Conservation (phyloP, 2,329 filamentous ascomycete genomes). For the Fusarium irregulare region DNA sequence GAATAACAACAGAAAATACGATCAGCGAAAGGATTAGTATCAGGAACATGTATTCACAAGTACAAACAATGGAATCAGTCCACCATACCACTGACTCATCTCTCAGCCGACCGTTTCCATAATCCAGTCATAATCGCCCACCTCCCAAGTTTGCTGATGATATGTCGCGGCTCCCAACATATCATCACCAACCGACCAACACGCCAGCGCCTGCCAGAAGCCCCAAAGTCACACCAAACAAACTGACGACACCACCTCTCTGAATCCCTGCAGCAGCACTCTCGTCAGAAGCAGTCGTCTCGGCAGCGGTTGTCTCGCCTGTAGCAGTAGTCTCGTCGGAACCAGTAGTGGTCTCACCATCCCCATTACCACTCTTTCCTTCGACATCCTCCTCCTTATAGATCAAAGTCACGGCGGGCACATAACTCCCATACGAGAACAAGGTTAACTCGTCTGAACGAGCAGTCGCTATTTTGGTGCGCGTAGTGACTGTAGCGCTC, state of each 20-base stretch:
- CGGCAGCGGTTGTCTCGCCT: neutral
- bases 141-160: neutral
- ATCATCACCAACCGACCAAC: neutral
- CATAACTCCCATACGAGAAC: neutral
- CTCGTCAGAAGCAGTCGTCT: neutral
- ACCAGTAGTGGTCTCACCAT: neutral
- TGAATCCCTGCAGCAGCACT: neutral
- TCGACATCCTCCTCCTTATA: neutral
- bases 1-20: neutral
- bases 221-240: slow-evolving; percentile 3
- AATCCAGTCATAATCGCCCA: neutral
- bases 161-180: neutral
- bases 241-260: neutral
- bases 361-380: neutral
- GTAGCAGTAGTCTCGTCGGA: neutral
- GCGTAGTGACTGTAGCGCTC: too few relatives aligned
- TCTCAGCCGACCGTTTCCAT: too few relatives aligned
- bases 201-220: slow-evolving; percentile 11
- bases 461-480: too few relatives aligned
- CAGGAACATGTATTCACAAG: too few relatives aligned
- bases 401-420: slow-evolving; percentile 6
- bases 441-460: too few relatives aligned
- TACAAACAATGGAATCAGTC: accelerated
- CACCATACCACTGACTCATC: accelerated
- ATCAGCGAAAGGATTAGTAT: too few relatives aligned